phyloP scores from a whole-genome alignment of 257 asterid species.

The Nicotiana tomentosiformis region DNA sequence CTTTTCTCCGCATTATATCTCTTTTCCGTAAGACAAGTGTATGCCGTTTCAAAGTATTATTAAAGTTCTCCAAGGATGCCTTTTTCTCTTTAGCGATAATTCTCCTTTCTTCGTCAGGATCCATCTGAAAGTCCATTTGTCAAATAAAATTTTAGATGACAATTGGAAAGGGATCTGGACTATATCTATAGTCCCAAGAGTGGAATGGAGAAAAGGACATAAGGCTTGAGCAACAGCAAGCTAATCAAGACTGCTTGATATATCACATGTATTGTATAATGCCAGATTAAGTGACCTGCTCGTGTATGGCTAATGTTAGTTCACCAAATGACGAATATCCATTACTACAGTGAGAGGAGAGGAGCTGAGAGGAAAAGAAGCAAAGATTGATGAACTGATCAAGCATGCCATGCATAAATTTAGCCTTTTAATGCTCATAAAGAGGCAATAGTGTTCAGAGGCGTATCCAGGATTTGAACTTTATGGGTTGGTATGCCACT shows the following conservation, averaged over 20 bases:
- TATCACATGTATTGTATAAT: neutral
- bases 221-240: neutral
- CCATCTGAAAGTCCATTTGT: slow-evolving; percentile 42
- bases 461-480: no score
- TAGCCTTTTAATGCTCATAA: no score
- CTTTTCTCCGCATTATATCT: slow-evolving; percentile 67
- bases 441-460: no score
- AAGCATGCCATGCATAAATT: neutral
- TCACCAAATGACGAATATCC: neutral
- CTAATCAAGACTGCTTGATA: neutral
- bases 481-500: no score
- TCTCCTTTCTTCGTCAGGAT: slow-evolving; percentile 89
- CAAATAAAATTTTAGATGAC: neutral
- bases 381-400: neutral
- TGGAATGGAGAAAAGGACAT: neutral
- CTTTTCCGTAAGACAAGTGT: slow-evolving; percentile 75
- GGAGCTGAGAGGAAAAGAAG: neutral
- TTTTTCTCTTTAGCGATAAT: slow-evolving; percentile 76
- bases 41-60: slow-evolving; percentile 71
- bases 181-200: neutral
- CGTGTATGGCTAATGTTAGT: neutral
- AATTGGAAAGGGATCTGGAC: neutral
- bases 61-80: slow-evolving; percentile 61
- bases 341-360: neutral
- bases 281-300: neutral